Conservation (phyloP, 2,329 filamentous ascomycete species). For the Neurospora sp. region DNA sequence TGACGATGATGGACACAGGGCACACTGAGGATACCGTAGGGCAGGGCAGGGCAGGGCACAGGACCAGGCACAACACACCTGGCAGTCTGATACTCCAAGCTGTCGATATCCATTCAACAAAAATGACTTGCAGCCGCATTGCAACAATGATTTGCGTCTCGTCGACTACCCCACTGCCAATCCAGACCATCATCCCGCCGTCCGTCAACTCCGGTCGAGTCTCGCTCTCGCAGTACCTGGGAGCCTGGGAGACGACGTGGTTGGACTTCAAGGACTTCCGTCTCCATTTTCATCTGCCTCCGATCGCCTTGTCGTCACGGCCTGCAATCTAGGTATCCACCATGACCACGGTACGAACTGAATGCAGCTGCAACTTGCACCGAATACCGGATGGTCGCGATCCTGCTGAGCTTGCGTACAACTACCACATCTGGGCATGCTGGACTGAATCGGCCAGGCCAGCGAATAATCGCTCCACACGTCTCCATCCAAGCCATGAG, state of each 20-base stretch:
- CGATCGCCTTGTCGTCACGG: neutral
- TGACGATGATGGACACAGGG: neutral
- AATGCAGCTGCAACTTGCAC: neutral
- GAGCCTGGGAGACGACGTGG: neutral
- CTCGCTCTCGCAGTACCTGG: neutral
- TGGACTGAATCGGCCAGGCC: neutral
- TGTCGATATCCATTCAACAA: neutral
- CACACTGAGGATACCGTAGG: neutral
- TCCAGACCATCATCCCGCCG: neutral
- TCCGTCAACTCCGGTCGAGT: neutral
- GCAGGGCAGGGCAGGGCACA: neutral
- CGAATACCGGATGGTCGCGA: neutral
- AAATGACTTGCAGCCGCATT: neutral
- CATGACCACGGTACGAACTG: neutral
- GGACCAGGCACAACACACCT: neutral
- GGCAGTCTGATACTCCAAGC: neutral
- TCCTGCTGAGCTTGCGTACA: neutral
- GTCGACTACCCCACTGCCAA: neutral
- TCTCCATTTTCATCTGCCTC: neutral
- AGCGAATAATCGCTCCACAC: constrained; percentile 13
- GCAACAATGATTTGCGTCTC: neutral
- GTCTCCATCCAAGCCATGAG: constrained; percentile 4
- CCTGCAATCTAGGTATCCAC: neutral
- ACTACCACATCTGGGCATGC: neutral
- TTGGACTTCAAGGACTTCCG: neutral